Percentiles rank a stretch among this genome's conserved stretches.
phyloP scores from a whole-genome alignment of 108 stramenopile species.

The Cyclotella choctawhatcheeana region DNA sequence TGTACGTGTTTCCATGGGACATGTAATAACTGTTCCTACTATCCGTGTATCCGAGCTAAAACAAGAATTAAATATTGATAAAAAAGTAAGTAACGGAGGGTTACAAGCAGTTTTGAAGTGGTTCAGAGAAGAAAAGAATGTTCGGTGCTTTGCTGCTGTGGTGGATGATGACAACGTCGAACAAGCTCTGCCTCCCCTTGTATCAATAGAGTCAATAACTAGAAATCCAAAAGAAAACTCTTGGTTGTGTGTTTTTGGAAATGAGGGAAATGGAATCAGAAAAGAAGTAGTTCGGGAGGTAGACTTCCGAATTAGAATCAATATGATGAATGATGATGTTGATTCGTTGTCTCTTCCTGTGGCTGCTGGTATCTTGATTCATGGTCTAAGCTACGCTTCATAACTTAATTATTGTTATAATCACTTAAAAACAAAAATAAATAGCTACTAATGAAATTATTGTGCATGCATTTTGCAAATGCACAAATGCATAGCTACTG shows the following conservation, averaged over 20 bases:
- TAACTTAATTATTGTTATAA: not conserved
- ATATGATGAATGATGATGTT: conserved; percentile 65
- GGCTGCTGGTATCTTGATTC: conserved; percentile 74
- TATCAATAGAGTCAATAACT: conserved; percentile 37
- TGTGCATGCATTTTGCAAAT: no score
- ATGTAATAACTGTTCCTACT: conserved; percentile 67
- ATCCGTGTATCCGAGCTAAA: conserved; percentile 60
- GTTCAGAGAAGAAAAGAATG: conserved; percentile 37
- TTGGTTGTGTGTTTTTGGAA: conserved; percentile 82
- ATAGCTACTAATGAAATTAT: no score
- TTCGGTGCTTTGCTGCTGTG: conserved; percentile 68
- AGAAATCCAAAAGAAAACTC: not conserved
- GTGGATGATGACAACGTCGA: conserved; percentile 52
- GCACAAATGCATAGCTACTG: not conserved
- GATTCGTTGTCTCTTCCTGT: conserved; percentile 76
- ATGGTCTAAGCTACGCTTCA: conserved; percentile 50
- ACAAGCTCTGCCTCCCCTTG: conserved; percentile 26
- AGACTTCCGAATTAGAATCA: conserved; percentile 55
- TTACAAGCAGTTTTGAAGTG: conserved; percentile 39
- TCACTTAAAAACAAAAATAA: no score
- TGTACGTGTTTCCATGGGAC: conserved; percentile 82
- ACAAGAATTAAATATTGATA: conserved; percentile 18
- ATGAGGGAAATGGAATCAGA: conserved; percentile 76
- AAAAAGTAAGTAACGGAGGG: conserved; percentile 7
- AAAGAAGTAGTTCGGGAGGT: conserved; percentile 53